Evolutionary conservation across 768 basidiomycete genomes (phyloP), one percentile per base, ranked within the genome.

Genomic region (Tulasnella sp.): DNA sequence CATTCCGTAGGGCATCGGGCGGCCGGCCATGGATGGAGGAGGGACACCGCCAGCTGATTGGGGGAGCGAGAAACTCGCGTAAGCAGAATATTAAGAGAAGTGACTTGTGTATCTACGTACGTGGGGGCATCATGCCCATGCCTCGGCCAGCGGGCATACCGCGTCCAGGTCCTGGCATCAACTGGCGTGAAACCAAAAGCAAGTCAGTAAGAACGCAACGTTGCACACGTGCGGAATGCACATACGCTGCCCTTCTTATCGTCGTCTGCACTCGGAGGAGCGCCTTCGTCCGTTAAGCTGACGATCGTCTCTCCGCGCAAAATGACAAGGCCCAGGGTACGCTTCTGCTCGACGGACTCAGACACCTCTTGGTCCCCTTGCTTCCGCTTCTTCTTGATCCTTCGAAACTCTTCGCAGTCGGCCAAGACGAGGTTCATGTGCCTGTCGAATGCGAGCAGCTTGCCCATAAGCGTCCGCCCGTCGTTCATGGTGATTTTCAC

Each of bases 381-480:
- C 83, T 96, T 92, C 84, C 94, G 94, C 85, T 98, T 98, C 42
- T 91, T 90, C 75, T 91, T 84, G 47, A 98, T 89, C 75, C 91
- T 88, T 77, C 97, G 83, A 79, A 98, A 99, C 81, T 99, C 97
- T 81, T 99, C 97, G 79, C 95, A 98, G 77, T 98, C 97, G 17
- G 96, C 95, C 70, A 99, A 83, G 62, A 99, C 97, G 77, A 99
- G 85, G 83, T 99, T 99, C 97, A 98, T 99, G 82, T 99, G 97
- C 78, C 92, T 90, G 83, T 99, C 97, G 80, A 98, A 99, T 68
- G 97, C 97, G 80, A 99, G 90, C 93, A 98, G 97, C 83, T 98
- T 97, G 47, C 97, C 97, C 62, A 92, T 94, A 77, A 98, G 83
- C 72, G 91, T 87, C 80, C 97, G 92, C 74, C 95, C 95, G 81